Conservation (phyloP, 768 basidiomycete species). For the Termitomyces sp. region DNA sequence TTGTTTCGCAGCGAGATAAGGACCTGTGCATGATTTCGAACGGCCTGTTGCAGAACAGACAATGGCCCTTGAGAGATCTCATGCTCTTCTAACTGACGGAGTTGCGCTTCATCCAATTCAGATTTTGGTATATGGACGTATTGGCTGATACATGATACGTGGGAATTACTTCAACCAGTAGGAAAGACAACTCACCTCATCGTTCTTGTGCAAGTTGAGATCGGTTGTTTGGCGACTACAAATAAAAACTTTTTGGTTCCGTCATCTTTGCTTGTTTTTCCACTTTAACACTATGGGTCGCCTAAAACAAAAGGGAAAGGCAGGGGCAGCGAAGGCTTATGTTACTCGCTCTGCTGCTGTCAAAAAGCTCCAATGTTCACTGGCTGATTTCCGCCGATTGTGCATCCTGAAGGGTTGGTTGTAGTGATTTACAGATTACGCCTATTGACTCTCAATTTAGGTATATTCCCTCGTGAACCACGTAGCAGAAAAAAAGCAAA, state of each 20-base stretch:
- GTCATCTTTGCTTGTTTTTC: neutral
- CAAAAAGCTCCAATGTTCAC: constrained; percentile 93
- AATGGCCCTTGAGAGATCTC: constrained; percentile 98
- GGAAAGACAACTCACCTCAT: constrained; percentile 20
- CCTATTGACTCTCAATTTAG: constrained; percentile 32
- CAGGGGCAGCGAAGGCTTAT: constrained; percentile 89
- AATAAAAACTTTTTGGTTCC: constrained; percentile 27
- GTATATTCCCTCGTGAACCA: constrained; percentile 97
- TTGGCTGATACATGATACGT: constrained; percentile 53
- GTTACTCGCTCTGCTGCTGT: constrained; percentile 86
- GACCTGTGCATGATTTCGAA: constrained; percentile 96
- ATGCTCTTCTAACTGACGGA: constrained; percentile 94
- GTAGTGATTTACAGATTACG: neutral
- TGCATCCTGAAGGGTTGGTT: constrained; percentile 93
- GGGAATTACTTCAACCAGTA: neutral
- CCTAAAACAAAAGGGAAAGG: constrained; percentile 78
- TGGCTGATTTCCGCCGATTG: constrained; percentile 92
- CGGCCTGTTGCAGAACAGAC: constrained; percentile 94
- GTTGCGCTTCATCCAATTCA: constrained; percentile 94
- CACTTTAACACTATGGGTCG: constrained; percentile 53
- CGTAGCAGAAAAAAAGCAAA: constrained; percentile 88
- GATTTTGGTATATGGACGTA: constrained; percentile 96
- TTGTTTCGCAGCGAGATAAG: constrained; percentile 97
- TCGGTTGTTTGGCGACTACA: constrained; percentile 24
- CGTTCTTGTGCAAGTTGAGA: constrained; percentile 5